These are phyloP conservation scores for Diplodia corticola DNA, from an alignment of 2,329 filamentous ascomycete species.

Conservation along the genomic window DNA sequence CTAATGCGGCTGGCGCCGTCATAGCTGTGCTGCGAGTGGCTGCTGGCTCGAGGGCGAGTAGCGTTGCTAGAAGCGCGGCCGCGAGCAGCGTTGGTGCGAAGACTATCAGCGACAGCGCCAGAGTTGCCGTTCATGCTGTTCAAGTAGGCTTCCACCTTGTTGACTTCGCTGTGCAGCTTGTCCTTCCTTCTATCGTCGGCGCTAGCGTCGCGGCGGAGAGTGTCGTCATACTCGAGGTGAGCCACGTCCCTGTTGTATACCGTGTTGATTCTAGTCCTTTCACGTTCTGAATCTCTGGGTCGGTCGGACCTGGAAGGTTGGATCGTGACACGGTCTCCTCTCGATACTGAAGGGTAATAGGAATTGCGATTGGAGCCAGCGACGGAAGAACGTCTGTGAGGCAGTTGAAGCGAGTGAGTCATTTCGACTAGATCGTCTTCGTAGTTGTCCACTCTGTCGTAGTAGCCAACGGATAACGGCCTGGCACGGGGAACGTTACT, in stretches of 20 bases:
- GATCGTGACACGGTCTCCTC: not conserved
- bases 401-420: not conserved
- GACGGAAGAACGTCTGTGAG: not conserved
- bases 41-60: not conserved
- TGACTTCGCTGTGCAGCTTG: constrained; percentile 4
- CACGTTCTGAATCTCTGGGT: not conserved
- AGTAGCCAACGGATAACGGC: not conserved
- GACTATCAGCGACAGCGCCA: not conserved
- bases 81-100: constrained; percentile 5
- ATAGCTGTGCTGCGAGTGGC: constrained; percentile 3
- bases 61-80: constrained; percentile 15
- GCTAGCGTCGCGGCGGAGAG: not conserved
- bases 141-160: constrained; percentile 15
- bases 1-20: constrained; percentile 18
- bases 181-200: constrained; percentile 1
- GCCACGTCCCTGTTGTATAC: constrained; percentile 15
- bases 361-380: not conserved
- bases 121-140: not conserved
- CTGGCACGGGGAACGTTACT: not conserved
- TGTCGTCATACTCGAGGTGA: not conserved
- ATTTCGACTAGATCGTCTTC: not conserved
- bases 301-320: constrained; percentile 10
- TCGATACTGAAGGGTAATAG: not conserved
- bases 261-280: constrained; percentile 9
- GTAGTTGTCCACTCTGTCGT: not conserved